Base-by-base conservation (phyloP, 441 rosid species). In the Kokia cookei region DNA sequence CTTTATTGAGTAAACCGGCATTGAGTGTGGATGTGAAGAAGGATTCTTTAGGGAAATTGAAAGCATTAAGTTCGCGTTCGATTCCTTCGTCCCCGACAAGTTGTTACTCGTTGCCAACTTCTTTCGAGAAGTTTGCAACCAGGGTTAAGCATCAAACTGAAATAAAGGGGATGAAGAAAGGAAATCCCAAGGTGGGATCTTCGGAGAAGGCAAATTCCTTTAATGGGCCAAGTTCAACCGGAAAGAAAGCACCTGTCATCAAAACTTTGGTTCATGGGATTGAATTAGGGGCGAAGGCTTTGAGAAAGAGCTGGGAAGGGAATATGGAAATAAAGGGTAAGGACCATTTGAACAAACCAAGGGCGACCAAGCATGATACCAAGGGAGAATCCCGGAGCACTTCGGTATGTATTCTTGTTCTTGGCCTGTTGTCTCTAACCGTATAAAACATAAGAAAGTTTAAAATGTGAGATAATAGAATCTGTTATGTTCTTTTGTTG, bases 271-370 rank as follows among this genome's bases (percentile, higher is more conserved):
- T 85, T 50, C 93, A 90, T 32, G 97, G 97, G 77, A 72, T 89
- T 77, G 98, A 90, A 81, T 71, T 86, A n/a, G 98, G 97, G 75
- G 89, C 97, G n/a, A 93, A 89, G 86, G 97, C 93, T 32, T 82
- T 92, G 79, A 88, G 97, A 82, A 93, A 93, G 86, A 92, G 94
- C 82, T 93, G 98, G 99, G 98, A 92, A 86, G 97, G 98, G 77
- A 96, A 80, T 76, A 58, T 84, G 66, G 99, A 96, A 60, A 79
- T 84, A 65, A 91, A 89, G 84, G 82, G 73, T 48, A 78, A 83
- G 61, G 93, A 87, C 63, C 86, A 54, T 54, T 69, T 91, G 60
- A 55, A 55, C 0, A 90, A 78, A 74, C 22, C 74, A 66, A 91
- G 75, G 81, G 81, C 83, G 61, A 29, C 77, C 53, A 86, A 77